Conservation (phyloP, 305 asterid species). For the Coffea humblotiana region DNA sequence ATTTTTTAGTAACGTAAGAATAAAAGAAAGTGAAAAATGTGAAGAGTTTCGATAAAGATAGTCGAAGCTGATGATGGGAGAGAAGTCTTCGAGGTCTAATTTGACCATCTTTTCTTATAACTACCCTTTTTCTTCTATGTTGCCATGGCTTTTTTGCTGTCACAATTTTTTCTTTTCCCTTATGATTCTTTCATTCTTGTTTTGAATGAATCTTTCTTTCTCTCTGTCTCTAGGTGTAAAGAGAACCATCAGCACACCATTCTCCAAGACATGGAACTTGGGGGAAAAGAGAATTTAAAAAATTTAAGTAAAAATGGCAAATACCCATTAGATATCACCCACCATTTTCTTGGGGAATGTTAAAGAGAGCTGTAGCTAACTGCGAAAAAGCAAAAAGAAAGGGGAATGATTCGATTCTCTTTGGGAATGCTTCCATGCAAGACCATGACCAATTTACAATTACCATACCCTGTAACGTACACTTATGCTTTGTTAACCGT, state of each 20-base stretch:
- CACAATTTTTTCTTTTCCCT: conserved; percentile 53
- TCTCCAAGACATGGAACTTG: conserved; percentile 33
- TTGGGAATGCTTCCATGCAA: conserved; percentile 72
- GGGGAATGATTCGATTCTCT: conserved; percentile 69
- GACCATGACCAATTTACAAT: conserved; percentile 20
- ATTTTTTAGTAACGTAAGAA: conserved; percentile 26
- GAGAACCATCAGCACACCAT: conserved; percentile 39
- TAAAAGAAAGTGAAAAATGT: conserved; percentile 45
- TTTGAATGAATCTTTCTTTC: conserved; percentile 32
- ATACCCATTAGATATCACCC: conserved; percentile 37
- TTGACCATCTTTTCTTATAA: conserved; percentile 87
- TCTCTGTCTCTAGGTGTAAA: conserved; percentile 32
- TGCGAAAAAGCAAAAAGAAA: conserved; percentile 66
- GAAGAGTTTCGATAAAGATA: conserved; percentile 81
- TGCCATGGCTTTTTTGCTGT: conserved; percentile 79
- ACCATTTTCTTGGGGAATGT: conserved; percentile 86
- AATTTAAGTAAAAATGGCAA: conserved; percentile 11
- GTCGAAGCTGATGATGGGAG: conserved; percentile 65
- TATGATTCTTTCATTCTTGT: conserved; percentile 23
- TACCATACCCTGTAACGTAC: neutral
- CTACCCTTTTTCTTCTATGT: conserved; percentile 55
- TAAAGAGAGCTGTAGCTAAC: conserved; percentile 74
- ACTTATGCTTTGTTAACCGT: neutral
- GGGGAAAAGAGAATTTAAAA: neutral
- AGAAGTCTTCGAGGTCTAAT: conserved; percentile 91